Evolutionary conservation across 1,284 basidiomycete genomes (phyloP).

Genomic region (Sporisorium iseilematis-ciliati): DNA sequence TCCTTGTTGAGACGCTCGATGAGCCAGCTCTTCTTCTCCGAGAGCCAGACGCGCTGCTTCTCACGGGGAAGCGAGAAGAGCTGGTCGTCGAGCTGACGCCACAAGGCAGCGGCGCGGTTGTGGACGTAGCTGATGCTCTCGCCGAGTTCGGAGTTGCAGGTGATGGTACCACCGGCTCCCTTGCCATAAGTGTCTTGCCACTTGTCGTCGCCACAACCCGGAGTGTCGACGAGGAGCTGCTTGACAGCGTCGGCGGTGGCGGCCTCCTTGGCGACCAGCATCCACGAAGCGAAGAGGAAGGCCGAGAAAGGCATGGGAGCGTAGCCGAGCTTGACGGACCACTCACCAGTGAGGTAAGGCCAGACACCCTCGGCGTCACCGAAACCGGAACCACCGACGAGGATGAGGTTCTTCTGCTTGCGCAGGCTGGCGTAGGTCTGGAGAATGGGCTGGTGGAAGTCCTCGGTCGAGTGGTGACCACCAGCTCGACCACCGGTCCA

Average conservation of each 20-base stretch:
- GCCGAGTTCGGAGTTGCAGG: slow-evolving; percentile 95
- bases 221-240: slow-evolving; percentile 91
- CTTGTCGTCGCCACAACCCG: slow-evolving; percentile 88
- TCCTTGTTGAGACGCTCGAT: slow-evolving; percentile 93
- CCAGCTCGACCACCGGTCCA: slow-evolving; percentile 99
- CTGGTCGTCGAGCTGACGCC: slow-evolving; percentile 94
- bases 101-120: slow-evolving; percentile 93
- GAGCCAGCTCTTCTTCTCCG: slow-evolving; percentile 86
- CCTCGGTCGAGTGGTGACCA: slow-evolving; percentile 97
- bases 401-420: slow-evolving; percentile 85
- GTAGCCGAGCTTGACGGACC: slow-evolving; percentile 85
- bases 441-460: slow-evolving; percentile 96
- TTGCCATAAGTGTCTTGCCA: slow-evolving; percentile 97
- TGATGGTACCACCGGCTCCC: slow-evolving; percentile 89
- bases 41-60: slow-evolving; percentile 89
- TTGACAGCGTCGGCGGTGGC: slow-evolving; percentile 94
- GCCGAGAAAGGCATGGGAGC: slow-evolving; percentile 99
- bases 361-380: slow-evolving; percentile 94
- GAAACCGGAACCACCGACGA: slow-evolving; percentile 96
- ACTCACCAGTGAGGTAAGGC: slow-evolving; percentile 96
- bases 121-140: slow-evolving; percentile 95
- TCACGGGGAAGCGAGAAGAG: slow-evolving; percentile 94
- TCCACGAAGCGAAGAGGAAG: slow-evolving; percentile 92
- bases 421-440: slow-evolving; percentile 91
- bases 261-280: slow-evolving; percentile 98